Evolutionary conservation across 2,329 filamentous ascomycete species (phyloP), one percentile per base, ranked within the genome.

Genomic region (Talaromyces marneffei): DNA sequence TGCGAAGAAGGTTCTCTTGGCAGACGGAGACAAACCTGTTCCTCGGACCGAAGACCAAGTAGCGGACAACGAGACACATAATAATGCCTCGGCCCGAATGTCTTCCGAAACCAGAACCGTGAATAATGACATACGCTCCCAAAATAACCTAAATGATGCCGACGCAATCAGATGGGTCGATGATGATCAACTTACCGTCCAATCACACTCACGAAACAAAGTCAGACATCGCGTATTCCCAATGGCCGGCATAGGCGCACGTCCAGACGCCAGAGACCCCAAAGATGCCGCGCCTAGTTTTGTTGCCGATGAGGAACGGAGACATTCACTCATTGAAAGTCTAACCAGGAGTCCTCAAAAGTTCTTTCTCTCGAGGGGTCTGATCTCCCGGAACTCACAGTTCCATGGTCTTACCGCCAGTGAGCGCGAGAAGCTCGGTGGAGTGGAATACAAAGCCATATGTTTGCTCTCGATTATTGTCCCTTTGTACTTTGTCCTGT

Each of bases 311-410:
- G 61, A 69, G 7, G 29, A 29, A n/a, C 62, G 66, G 5, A 56
- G 66, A 0, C 16, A 63, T 2, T 68, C 66, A 16, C 64, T 65
- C 0, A 57, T 70, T 9, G 69, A 71, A 46, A 66, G 65, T 4
- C 63, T 71, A 7, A 53, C 70, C 10, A 68, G 63, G 29, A 70
- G 66, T 5, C 68, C 70, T 6, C 70, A 72, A 40, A 72, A 70
- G 52, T 71, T 71, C 58, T 69, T 74, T 29, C 59, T 62, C 10
- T 72, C 71, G 2, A 72, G 68, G 57, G 71, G 67, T 9, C 53
- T 66, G 63, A 66, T 80, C 14, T 76, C 77, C 2, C 74, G 79
- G 37, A 83, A 82, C 65, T 80, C 79, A 6, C 77, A 79, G 42
- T 82, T 83, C 64, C 72, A 82, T 65, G 76, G 79, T 35, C 70